Evolutionary conservation across 1,284 basidiomycete genomes (phyloP).

Genomic region (Erythrobasidium hasegawianum): DNA sequence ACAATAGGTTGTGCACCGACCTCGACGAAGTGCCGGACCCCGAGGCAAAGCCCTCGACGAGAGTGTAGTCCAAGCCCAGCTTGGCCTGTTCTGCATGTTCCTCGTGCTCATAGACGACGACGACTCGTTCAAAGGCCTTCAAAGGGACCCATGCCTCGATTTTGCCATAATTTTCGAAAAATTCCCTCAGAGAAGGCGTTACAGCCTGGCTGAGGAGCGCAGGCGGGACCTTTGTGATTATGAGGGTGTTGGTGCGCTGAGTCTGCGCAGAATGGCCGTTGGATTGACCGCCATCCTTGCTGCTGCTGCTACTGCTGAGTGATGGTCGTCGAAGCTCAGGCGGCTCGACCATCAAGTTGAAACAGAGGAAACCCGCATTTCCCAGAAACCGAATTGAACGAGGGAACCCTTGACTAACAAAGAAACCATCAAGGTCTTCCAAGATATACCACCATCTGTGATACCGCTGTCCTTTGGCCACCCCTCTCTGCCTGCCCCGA

Average conservation of each 20-base stretch:
- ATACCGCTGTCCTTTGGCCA: too few species aligned
- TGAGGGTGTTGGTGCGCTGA: slow-evolving; percentile 34
- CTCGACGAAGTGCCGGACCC: slow-evolving; percentile 57
- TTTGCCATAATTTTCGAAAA: slow-evolving; percentile 58
- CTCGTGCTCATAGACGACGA: slow-evolving; percentile 69
- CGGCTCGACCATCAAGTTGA: slow-evolving; percentile 5
- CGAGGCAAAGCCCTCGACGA: slow-evolving; percentile 44
- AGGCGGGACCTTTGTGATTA: slow-evolving; percentile 34
- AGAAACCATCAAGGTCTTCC: too few species aligned
- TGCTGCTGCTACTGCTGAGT: slow-evolving; percentile 20
- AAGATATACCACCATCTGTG: too few species aligned
- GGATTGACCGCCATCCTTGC: slow-evolving; percentile 6
- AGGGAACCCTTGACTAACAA: too few species aligned
- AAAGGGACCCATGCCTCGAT: slow-evolving; percentile 83
- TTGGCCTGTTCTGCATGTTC: slow-evolving; percentile 43
- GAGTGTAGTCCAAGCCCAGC: slow-evolving; percentile 48
- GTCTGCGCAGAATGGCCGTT: slow-evolving; percentile 7
- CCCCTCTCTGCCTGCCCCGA: too few species aligned
- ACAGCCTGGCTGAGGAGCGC: slow-evolving; percentile 30
- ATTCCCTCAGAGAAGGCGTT: slow-evolving; percentile 32
- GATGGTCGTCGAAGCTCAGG: background rate
- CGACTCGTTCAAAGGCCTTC: slow-evolving; percentile 70
- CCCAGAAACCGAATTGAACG: too few species aligned
- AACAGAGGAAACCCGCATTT: slow-evolving; percentile 4
- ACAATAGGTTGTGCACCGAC: background rate